Base-by-base conservation (phyloP, 2,329 filamentous ascomycete species). In the Aspergillus intermedius region DNA sequence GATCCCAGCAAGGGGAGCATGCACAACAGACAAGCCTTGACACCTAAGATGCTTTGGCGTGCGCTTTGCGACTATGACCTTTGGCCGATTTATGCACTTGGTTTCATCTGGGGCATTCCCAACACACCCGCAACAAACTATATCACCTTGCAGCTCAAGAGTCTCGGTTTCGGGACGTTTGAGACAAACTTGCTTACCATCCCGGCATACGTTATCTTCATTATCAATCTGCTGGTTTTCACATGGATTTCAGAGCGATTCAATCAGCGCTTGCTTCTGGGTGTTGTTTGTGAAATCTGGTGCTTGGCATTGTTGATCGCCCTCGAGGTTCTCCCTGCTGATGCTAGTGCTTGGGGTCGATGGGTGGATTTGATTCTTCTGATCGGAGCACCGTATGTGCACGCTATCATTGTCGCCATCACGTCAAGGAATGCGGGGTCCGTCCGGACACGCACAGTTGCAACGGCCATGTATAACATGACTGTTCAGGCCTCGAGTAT, bases 161-260 rank as follows among this genome's bases (percentile, higher is more conserved):
- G 77, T 2, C 67, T 84, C 4, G 80, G 74, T 10, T 83, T 82
- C 66, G 66, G 66, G 44, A 80, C 79, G 1, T 79, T 86, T 59
- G 66, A 80, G 28, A 78, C 77, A 23, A 86, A 84, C 54, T 70
- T 87, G 51, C 73, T 86, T 19, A 80, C 80, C 1, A 83, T 84
- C 12, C 80, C 80, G 0, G 75, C 78, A 0, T 77, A 77, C 13
- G 72, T 70, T 0, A 63, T 82, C 1, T 80, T 81, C 59, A 81
- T 83, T 51, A 48, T 80, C 43, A 79, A 79, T 41, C 75, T 83
- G 64, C 60, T 82, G 13, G 60, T 69, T 2, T 72, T 79, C 50
- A 77, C 80, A 0, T 79, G 72, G 65, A 69, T 77, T 42, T 79
- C 76, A 5, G 77, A 82, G 48, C 71, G 74, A 49, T 77, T 80